Evolutionary conservation across 176 grass and related monocot species (phyloP), one percentile per base, ranked within the genome.

Genomic region (Areca catechu): DNA sequence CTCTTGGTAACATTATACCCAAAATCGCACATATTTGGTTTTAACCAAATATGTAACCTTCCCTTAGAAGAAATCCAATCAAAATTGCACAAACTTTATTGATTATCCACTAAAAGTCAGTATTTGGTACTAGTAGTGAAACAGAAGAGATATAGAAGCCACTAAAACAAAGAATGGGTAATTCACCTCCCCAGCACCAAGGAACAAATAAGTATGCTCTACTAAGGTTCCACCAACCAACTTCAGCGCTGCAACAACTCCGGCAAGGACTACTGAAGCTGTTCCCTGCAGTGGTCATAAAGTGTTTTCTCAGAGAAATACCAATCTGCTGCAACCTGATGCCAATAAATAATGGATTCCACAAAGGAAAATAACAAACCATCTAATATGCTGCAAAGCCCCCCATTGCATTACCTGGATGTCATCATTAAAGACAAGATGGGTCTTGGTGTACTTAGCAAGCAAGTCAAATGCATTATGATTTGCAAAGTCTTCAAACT

Each of bases 351-450:
- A 47, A 72, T 17, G 3, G 16, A 37, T 64, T 71, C 77, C 51
- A 15, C 4, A 51, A 54, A 59, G 50, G 61, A 15, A 62, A 65
- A n/a, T 53, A 73, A 55, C 16, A 62, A 52, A 66, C 24, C 19
- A 25, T 56, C 50, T 14, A 20, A 22, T 54, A 34, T 61, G 12
- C 5, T 3, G 3, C 17, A 19, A 53, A 68, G 71, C 56, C 23
- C 75, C 75, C 72, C 29, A 49, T 50, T 55, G 27, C 18, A 14
- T 72, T 49, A 90, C 91, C 83, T 96, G 91, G 58, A 90, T 96
- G 79, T 96, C 91, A 87, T 96, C 91, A 58, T 96, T 96, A 66
- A 96, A 96, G 60, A 96, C 91, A 25, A 96, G 83, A 72, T 96
- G 86, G 48, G 77, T 96, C 30, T 79, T 96, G 15, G 83, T 76